A percentile compares a stretch with the other conserved stretches of the same genome.
phyloP scores from a whole-genome alignment of 805 yeast genomes.

The Yamadazyma endophytica region DNA sequence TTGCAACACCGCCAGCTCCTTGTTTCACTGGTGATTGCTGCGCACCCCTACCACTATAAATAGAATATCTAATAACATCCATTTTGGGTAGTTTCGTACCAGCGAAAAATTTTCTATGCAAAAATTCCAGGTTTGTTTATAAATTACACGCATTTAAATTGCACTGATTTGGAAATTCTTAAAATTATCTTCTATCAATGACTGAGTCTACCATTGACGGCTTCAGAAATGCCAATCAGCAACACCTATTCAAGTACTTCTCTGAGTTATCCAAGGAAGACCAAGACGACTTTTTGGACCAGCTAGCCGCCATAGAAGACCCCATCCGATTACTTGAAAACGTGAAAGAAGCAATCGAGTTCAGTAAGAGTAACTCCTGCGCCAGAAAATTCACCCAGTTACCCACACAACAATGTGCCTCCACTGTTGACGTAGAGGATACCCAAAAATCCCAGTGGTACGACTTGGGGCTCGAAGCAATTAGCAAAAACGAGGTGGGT shows the following conservation, averaged over 20 bases:
- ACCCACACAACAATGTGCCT: constrained; percentile 45
- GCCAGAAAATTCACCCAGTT: constrained; percentile 40
- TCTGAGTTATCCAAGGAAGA: constrained; percentile 32
- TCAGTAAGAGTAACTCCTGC: constrained; percentile 20
- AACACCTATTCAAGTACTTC: constrained; percentile 49
- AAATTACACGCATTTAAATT: no score
- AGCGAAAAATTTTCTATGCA: no score
- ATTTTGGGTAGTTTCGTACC: no score
- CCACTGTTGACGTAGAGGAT: constrained; percentile 41
- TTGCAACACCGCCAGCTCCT: no score
- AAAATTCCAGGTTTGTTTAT: no score
- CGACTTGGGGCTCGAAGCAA: constrained; percentile 60
- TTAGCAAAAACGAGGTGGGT: constrained; percentile 72
- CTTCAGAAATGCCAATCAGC: constrained; percentile 47
- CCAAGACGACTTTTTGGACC: constrained; percentile 32
- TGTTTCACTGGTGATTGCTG: no score
- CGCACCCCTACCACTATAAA: no score
- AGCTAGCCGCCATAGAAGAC: constrained; percentile 38
- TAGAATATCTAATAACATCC: no score
- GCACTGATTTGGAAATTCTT: no score
- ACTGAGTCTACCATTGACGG: constrained; percentile 18
- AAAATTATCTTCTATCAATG: no score
- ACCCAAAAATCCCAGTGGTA: constrained; percentile 36
- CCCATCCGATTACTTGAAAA: constrained; percentile 38
- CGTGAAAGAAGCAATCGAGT: constrained; percentile 44